Percentiles rank a stretch among this genome's conserved stretches.
phyloP scores from a whole-genome alignment of 176 grass and related monocot genomes.

The Tillandsia fasciculata region DNA sequence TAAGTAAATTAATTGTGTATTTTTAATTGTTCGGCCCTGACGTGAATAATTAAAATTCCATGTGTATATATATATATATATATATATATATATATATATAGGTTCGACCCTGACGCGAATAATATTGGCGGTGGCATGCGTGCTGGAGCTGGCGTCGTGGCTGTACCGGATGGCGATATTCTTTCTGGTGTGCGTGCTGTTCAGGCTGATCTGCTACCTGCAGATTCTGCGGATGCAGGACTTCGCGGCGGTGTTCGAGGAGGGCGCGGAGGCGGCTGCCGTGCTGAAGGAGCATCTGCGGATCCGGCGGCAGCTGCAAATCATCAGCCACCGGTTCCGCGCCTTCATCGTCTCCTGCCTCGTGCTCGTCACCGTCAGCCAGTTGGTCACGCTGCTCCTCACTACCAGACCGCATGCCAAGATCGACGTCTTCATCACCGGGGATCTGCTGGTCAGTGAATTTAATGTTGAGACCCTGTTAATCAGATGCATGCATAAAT shows the following conservation, averaged over 20 bases:
- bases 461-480: too few relatives aligned
- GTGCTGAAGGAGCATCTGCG: constrained; percentile 55
- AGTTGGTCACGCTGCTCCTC: constrained; percentile 54
- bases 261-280: constrained; percentile 42
- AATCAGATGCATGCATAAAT: too few relatives aligned
- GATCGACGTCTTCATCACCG: constrained; percentile 58
- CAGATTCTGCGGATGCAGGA: constrained; percentile 77
- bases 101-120: too few relatives aligned
- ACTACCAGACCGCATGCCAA: constrained; percentile 47
- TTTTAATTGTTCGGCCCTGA: too few relatives aligned
- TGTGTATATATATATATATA: too few relatives aligned
- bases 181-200: constrained; percentile 63
- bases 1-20: too few relatives aligned
- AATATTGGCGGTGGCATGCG: constrained; percentile 11
- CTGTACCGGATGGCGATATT: constrained; percentile 60
- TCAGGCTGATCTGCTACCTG: constrained; percentile 70
- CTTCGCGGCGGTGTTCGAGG: constrained; percentile 49
- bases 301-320: constrained; percentile 48
- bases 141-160: constrained; percentile 62
- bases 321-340: constrained; percentile 70
- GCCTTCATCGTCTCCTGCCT: constrained; percentile 64
- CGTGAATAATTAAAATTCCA: too few relatives aligned
- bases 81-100: too few relatives aligned
- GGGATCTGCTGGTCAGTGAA: constrained; percentile 58
- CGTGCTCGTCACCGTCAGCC: constrained; percentile 57